Conservation (phyloP, 2,329 filamentous ascomycete genomes). For the Fusarium nurragi region DNA sequence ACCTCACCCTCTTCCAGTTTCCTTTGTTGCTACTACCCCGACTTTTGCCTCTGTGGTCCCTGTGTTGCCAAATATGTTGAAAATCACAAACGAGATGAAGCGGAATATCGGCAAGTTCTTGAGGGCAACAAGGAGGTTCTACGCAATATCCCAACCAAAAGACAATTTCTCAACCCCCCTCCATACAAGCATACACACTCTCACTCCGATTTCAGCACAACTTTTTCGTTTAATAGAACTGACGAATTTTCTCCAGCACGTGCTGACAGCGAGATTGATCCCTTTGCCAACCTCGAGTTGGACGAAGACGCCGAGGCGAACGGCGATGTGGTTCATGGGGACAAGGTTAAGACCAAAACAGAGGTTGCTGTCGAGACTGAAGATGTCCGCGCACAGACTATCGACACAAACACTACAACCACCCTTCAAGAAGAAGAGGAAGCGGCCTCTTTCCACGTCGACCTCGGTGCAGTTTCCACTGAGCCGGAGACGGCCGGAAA, state of each 20-base stretch:
- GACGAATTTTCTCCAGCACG: slow-evolving; percentile 40
- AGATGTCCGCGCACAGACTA: slow-evolving; percentile 21
- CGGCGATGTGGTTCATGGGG: slow-evolving; percentile 30
- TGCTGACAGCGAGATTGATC: slow-evolving; percentile 40
- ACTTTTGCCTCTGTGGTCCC: slow-evolving; percentile 32
- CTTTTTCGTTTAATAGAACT: slow-evolving; percentile 40
- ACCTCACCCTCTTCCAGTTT: slow-evolving; percentile 14
- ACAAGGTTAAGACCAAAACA: slow-evolving; percentile 29
- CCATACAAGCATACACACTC: slow-evolving; percentile 15
- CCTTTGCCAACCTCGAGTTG: slow-evolving; percentile 41
- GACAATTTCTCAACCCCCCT: neutral
- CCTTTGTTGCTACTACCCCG: slow-evolving; percentile 29
- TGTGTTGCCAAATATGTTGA: slow-evolving; percentile 29
- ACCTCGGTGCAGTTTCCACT: slow-evolving; percentile 35
- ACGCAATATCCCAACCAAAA: neutral
- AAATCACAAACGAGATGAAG: slow-evolving; percentile 32
- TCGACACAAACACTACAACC: slow-evolving; percentile 47
- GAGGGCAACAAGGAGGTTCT: neutral
- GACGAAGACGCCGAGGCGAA: slow-evolving; percentile 34
- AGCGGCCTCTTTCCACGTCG: slow-evolving; percentile 37
- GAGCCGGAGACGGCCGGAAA: slow-evolving; percentile 38
- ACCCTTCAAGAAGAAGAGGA: slow-evolving; percentile 49
- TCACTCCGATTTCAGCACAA: slow-evolving; percentile 27
- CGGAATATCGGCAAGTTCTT: slow-evolving; percentile 21
- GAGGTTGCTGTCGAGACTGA: slow-evolving; percentile 24